Evolutionary conservation across 179 eudicot genomes (phyloP).

Genomic region (Nepenthes alata): DNA sequence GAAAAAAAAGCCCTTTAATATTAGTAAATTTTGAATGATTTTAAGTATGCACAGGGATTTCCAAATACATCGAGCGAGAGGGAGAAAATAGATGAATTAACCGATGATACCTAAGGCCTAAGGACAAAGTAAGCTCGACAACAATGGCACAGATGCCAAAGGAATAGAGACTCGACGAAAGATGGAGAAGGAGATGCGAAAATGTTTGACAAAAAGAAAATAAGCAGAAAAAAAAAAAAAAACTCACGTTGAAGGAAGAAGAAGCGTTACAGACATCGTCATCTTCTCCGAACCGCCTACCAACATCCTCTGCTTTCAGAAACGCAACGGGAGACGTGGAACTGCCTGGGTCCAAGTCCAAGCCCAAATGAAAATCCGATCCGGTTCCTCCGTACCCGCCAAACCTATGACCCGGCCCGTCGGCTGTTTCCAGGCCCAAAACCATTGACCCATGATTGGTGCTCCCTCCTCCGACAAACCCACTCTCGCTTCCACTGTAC

Average conservation of each 20-base stretch:
- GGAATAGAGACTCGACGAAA: too few species aligned
- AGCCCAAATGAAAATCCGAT: slow-evolving; percentile 32
- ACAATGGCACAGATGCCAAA: neutral
- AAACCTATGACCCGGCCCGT: slow-evolving; percentile 26
- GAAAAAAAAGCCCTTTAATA: too few species aligned
- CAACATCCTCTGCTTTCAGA: slow-evolving; percentile 11
- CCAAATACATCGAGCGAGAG: too few species aligned
- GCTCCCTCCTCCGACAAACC: slow-evolving; percentile 16
- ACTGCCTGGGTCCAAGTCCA: slow-evolving; percentile 24
- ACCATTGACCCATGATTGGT: slow-evolving; percentile 14
- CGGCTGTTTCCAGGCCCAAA: slow-evolving; percentile 28
- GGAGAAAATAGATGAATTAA: too few species aligned
- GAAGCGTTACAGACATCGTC: slow-evolving; percentile 20
- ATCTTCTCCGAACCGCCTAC: neutral
- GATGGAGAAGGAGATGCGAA: too few species aligned
- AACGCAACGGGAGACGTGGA: neutral
- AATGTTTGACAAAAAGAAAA: neutral
- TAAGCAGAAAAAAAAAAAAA: neutral
- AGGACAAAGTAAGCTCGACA: neutral
- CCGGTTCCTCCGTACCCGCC: slow-evolving; percentile 28
- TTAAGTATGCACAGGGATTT: too few species aligned
- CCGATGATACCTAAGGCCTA: too few species aligned
- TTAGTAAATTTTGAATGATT: too few species aligned
- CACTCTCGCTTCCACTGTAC: slow-evolving; percentile 9
- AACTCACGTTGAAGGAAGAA: slow-evolving; percentile 29